Conservation (phyloP, 2,329 filamentous ascomycete genomes). For the Pyrenophora seminiperda region DNA sequence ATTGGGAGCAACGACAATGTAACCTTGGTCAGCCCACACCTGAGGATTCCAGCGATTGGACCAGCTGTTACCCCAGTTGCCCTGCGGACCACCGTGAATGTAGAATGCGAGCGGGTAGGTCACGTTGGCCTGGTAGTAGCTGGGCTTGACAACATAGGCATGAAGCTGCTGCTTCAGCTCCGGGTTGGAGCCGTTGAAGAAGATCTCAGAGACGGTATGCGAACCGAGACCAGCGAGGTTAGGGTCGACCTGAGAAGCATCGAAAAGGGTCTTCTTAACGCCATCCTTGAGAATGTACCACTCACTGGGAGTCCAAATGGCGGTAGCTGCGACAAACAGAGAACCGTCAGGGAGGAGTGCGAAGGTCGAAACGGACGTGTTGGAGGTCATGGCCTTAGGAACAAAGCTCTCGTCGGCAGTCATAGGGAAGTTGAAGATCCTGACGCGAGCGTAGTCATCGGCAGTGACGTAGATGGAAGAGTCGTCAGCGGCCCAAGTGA, state of each 20-base stretch:
- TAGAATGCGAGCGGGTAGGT: conserved; percentile 80
- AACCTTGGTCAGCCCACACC: conserved; percentile 84
- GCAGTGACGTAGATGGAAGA: conserved; percentile 41
- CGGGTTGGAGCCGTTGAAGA: conserved; percentile 67
- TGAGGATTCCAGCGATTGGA: conserved; percentile 84
- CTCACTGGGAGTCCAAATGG: conserved; percentile 42
- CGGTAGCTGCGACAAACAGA: conserved; percentile 49
- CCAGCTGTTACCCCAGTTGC: conserved; percentile 75
- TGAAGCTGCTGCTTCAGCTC: conserved; percentile 64
- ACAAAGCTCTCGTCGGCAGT: conserved; percentile 57
- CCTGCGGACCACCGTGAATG: conserved; percentile 83
- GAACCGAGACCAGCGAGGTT: conserved; percentile 68
- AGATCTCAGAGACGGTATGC: conserved; percentile 70
- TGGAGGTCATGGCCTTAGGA: conserved; percentile 52
- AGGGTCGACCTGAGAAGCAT: conserved; percentile 68
- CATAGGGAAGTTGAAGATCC: conserved; percentile 67
- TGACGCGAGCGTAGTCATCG: conserved; percentile 43
- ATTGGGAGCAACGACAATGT: conserved; percentile 80
- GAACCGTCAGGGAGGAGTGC: conserved; percentile 66
- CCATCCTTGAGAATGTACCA: conserved; percentile 37
- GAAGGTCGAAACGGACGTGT: conserved; percentile 37
- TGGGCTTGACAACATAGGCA: conserved; percentile 68
- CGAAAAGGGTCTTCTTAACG: conserved; percentile 54
- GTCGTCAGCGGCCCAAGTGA: conserved; percentile 41
- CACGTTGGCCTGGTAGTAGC: conserved; percentile 68